Evolutionary conservation across 805 yeast genomes (phyloP).

Genomic region (Suhomyces sp.): DNA sequence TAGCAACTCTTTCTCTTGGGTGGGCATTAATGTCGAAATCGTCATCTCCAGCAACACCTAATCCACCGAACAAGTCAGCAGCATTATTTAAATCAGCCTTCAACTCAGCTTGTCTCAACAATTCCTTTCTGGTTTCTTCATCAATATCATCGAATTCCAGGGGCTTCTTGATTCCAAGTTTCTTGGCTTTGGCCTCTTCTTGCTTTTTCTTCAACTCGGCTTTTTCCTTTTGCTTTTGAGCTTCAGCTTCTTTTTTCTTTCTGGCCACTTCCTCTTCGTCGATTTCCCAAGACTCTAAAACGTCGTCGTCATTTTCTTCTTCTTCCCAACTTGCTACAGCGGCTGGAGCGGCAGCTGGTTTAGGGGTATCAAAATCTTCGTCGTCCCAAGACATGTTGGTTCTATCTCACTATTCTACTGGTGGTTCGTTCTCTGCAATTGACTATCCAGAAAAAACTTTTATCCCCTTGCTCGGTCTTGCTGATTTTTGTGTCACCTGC

Average conservation of each 20-base stretch:
- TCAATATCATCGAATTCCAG: slow-evolving; percentile 68
- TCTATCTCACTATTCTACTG: neutral
- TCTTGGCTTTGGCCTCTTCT: slow-evolving; percentile 48
- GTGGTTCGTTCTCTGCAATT: neutral
- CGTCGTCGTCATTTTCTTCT: slow-evolving; percentile 74
- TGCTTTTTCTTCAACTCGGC: slow-evolving; percentile 43
- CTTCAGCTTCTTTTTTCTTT: slow-evolving; percentile 42
- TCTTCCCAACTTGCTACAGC: slow-evolving; percentile 80
- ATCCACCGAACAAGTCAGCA: slow-evolving; percentile 83
- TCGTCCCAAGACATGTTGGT: slow-evolving; percentile 64
- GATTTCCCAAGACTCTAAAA: slow-evolving; percentile 84
- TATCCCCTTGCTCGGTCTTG: slow-evolving; percentile 1
- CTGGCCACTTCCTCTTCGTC: slow-evolving; percentile 67
- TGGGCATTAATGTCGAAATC: slow-evolving; percentile 44
- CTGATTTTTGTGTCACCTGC: neutral
- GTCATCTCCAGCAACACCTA: slow-evolving; percentile 45
- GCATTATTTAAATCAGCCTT: slow-evolving; percentile 89
- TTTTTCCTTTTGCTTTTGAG: slow-evolving; percentile 38
- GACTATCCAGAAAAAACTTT: slow-evolving; percentile 1
- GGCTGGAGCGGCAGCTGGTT: slow-evolving; percentile 41
- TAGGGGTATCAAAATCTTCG: slow-evolving; percentile 74
- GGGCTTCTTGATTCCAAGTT: slow-evolving; percentile 40
- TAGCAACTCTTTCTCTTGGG: slow-evolving; percentile 50
- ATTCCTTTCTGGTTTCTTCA: slow-evolving; percentile 66
- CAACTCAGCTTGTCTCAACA: slow-evolving; percentile 76